A percentile compares a stretch with the other conserved stretches of the same genome.
phyloP scores from a whole-genome alignment of 371 early-diverging fungal species.

The Parasitella parasitica region DNA sequence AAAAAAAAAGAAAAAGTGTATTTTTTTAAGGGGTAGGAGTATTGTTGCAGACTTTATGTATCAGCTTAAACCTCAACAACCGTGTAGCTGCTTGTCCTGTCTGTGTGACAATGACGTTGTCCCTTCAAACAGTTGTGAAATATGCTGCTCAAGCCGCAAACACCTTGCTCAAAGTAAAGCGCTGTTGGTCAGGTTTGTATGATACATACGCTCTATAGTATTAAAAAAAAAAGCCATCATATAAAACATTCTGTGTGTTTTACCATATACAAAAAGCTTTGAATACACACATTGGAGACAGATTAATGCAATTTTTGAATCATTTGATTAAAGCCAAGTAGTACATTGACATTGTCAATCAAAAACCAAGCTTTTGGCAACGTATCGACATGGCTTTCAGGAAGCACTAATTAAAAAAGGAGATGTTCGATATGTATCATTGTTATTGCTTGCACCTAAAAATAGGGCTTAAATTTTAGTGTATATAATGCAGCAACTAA shows the following conservation, averaged over 20 bases:
- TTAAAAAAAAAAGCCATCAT: no score
- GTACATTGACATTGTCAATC: no score
- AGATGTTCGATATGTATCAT: neutral
- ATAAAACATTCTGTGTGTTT: no score
- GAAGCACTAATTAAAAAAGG: neutral
- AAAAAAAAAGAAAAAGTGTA: neutral
- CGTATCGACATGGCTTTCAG: neutral
- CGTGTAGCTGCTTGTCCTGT: neutral
- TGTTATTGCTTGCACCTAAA: neutral
- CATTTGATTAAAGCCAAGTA: no score
- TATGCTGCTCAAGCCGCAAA: no score
- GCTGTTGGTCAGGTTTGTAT: no score
- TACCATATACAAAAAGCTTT: no score
- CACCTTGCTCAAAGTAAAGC: no score
- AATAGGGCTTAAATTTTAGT: neutral
- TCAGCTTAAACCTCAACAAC: neutral
- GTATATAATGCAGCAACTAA: neutral
- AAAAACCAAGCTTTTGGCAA: no score
- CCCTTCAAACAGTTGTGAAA: neutral
- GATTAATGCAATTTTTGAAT: no score
- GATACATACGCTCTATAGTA: no score
- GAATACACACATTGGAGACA: no score
- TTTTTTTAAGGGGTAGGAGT: neutral
- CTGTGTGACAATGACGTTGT: neutral
- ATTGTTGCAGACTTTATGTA: neutral